Percentiles rank a stretch among this genome's conserved stretches.
Evolutionary conservation across 768 basidiomycete species (phyloP).

Genomic region (Mycena galopus): DNA sequence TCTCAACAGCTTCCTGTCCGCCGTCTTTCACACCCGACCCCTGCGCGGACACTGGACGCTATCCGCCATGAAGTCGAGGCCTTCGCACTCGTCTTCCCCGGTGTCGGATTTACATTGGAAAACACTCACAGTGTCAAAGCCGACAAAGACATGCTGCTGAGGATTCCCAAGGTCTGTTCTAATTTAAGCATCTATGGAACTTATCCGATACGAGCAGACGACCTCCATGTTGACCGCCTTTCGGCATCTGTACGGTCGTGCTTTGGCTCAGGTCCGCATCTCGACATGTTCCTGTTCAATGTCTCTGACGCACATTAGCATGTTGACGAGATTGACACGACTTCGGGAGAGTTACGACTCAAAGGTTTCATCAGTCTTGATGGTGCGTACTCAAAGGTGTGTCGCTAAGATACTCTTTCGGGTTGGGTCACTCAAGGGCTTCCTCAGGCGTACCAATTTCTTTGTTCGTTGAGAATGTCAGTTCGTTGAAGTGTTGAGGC

Average conservation of each 20-base stretch:
- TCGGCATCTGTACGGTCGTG: conserved; percentile 79
- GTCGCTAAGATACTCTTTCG: conserved; percentile 20
- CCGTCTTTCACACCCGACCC: conserved; percentile 74
- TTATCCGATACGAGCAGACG: conserved; percentile 58
- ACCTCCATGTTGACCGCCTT: conserved; percentile 75
- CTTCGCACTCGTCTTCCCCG: conserved; percentile 79
- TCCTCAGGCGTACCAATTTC: conserved; percentile 82
- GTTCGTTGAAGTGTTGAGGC: conserved; percentile 7
- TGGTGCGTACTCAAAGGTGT: conserved; percentile 80
- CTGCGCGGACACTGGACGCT: conserved; percentile 71
- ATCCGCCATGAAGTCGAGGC: conserved; percentile 80
- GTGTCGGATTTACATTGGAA: conserved; percentile 78
- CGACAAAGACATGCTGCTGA: conserved; percentile 62
- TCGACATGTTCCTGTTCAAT: conserved; percentile 6
- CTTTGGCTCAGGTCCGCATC: conserved; percentile 72
- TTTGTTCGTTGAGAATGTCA: conserved; percentile 69
- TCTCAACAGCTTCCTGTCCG: conserved; percentile 80
- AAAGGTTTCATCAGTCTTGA: conserved; percentile 89
- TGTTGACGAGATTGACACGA: conserved; percentile 71
- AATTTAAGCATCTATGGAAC: background rate
- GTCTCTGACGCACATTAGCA: conserved; percentile 59
- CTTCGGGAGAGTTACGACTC: conserved; percentile 64
- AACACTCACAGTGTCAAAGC: conserved; percentile 58
- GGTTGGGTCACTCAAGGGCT: conserved; percentile 34
- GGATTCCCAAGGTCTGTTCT: conserved; percentile 73